Evolutionary conservation across 495 filamentous ascomycete species (phyloP).

Genomic region (Parathielavia hyrcaniae): DNA sequence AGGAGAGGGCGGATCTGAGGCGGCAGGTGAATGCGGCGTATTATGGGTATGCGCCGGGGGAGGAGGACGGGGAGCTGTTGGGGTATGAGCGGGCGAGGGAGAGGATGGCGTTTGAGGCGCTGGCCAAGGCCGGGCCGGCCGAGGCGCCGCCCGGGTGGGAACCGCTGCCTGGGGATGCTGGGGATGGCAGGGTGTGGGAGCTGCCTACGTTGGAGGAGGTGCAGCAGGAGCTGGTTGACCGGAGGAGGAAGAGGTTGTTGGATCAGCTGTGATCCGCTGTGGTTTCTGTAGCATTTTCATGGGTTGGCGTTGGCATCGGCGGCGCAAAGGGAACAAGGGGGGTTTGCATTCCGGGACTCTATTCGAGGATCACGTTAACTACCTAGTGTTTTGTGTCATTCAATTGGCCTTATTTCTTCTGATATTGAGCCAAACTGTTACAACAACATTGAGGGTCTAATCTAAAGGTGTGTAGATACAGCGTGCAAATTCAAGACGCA

Average conservation of each 20-base stretch:
- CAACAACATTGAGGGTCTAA: not conserved
- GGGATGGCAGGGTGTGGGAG: constrained; percentile 78
- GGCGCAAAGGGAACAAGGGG: constrained; percentile 12
- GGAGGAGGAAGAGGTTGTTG: constrained; percentile 71
- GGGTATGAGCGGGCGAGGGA: constrained; percentile 80
- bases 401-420: not conserved
- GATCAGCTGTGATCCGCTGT: constrained; percentile 44
- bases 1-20: constrained; percentile 60
- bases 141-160: constrained; percentile 64
- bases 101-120: constrained; percentile 63
- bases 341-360: not conserved
- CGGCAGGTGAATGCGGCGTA: constrained; percentile 88
- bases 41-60: constrained; percentile 90
- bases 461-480: not conserved
- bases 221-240: constrained; percentile 82
- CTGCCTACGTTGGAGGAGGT: constrained; percentile 85
- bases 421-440: not conserved
- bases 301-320: constrained; percentile 19
- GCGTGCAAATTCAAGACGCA: not conserved
- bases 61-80: constrained; percentile 82
- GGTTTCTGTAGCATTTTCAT: constrained; percentile 24
- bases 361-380: not conserved
- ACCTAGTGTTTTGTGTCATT: not conserved
- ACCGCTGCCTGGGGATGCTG: constrained; percentile 75
- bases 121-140: constrained; percentile 34